phyloP scores from a whole-genome alignment of 345 rosid genomes.

The Hevea brasiliensis region DNA sequence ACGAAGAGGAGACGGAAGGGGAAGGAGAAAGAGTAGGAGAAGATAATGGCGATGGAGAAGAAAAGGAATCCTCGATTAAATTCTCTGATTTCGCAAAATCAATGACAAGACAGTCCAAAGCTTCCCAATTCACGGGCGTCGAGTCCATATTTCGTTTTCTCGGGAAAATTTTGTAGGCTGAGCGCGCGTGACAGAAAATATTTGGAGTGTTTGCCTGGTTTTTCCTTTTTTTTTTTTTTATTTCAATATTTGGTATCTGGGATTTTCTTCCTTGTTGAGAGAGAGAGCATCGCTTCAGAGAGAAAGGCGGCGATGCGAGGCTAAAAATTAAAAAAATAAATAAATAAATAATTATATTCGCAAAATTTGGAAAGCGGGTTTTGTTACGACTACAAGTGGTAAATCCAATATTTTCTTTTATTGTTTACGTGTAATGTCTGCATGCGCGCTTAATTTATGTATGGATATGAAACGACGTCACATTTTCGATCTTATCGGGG shows the following conservation, averaged over 20 bases:
- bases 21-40: constrained; percentile 51
- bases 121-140: constrained; percentile 81
- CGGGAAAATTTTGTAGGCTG: constrained; percentile 8
- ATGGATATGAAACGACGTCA: too few relatives aligned
- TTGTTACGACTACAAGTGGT: too few relatives aligned
- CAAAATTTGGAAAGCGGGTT: too few relatives aligned
- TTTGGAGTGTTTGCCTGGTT: neutral
- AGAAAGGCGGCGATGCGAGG: constrained; percentile 36
- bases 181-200: neutral
- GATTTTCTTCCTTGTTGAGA: neutral
- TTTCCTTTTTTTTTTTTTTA: neutral
- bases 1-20: constrained; percentile 57
- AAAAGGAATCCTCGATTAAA: constrained; percentile 51
- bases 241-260: neutral
- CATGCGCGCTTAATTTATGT: too few relatives aligned
- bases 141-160: constrained; percentile 52
- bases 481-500: too few relatives aligned
- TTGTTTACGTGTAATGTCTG: too few relatives aligned
- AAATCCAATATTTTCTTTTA: too few relatives aligned
- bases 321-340: neutral
- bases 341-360: too few relatives aligned
- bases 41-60: constrained; percentile 38
- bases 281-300: neutral
- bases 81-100: constrained; percentile 88
- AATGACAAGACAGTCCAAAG: constrained; percentile 75